phyloP scores from a whole-genome alignment of 2,329 filamentous ascomycete species.

The Botrytis fabae region DNA sequence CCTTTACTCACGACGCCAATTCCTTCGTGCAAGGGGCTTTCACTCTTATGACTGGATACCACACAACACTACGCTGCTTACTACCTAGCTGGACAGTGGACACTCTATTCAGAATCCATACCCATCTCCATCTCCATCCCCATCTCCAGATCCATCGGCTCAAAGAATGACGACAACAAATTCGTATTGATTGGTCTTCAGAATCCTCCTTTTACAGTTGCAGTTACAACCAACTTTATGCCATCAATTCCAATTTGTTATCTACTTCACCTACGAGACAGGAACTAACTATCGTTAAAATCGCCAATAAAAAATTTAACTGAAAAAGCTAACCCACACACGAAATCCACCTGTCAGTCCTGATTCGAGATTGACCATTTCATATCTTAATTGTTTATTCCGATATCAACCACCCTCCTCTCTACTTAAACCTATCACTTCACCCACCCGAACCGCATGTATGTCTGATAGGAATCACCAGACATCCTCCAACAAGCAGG shows the following conservation, averaged over 20 bases:
- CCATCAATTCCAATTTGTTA: neutral
- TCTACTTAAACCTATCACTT: neutral
- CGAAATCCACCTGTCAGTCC: neutral
- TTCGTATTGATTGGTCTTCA: slow-evolving; percentile 2
- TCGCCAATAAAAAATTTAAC: neutral
- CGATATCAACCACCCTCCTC: slow-evolving; percentile 1
- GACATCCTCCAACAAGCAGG: slow-evolving; percentile 21
- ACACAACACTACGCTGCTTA: too few species aligned
- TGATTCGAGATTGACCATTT: neutral
- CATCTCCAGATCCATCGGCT: neutral
- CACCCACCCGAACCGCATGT: slow-evolving; percentile 29
- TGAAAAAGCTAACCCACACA: neutral
- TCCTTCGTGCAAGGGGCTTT: too few species aligned
- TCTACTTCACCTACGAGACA: neutral
- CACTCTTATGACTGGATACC: too few species aligned
- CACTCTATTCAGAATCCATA: neutral
- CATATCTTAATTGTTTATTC: neutral
- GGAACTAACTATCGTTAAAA: neutral
- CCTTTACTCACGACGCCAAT: neutral
- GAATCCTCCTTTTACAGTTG: neutral
- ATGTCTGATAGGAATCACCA: slow-evolving; percentile 39
- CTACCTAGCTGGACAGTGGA: too few species aligned
- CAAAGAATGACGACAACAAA: slow-evolving; percentile 12
- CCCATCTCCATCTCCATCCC: neutral
- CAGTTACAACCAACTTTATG: neutral